A percentile compares a stretch with the other conserved stretches of the same genome.
phyloP scores from a whole-genome alignment of 2,329 filamentous ascomycete genomes.

The Nigrograna mackinnonii region DNA sequence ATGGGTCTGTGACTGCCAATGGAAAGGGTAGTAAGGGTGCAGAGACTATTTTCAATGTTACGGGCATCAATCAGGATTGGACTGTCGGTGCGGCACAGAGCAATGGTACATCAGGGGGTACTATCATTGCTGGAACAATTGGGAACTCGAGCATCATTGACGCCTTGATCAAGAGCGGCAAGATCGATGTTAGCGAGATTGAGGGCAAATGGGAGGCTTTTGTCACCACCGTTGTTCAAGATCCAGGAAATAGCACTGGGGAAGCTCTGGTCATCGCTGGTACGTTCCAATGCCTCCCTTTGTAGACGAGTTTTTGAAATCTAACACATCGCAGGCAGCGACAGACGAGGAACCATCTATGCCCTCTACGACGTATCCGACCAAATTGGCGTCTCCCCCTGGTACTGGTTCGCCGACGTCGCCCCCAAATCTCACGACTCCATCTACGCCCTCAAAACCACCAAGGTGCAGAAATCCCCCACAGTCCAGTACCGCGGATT shows the following conservation, averaged over 20 bases:
- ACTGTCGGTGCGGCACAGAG: conserved; percentile 22
- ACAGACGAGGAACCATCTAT: conserved; percentile 69
- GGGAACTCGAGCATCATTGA: conserved; percentile 67
- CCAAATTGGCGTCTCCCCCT: conserved; percentile 73
- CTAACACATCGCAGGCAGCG: conserved; percentile 48
- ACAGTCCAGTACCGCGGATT: conserved; percentile 70
- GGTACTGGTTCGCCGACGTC: conserved; percentile 71
- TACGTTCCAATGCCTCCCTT: conserved; percentile 14
- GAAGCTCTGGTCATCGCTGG: conserved; percentile 68
- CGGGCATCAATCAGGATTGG: conserved; percentile 41
- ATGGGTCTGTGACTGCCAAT: conserved; percentile 59
- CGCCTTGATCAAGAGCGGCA: conserved; percentile 56
- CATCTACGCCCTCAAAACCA: conserved; percentile 59
- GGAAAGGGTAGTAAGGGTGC: conserved; percentile 55
- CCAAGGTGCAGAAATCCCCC: conserved; percentile 62
- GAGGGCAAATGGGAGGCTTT: conserved; percentile 73
- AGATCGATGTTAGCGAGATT: conserved; percentile 62
- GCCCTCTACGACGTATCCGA: conserved; percentile 73
- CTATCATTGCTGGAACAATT: conserved; percentile 71
- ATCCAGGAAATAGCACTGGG: conserved; percentile 59
- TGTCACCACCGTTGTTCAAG: conserved; percentile 60
- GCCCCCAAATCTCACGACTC: conserved; percentile 54
- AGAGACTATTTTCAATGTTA: conserved; percentile 47
- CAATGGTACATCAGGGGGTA: conserved; percentile 25
- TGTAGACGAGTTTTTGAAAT: not conserved